Percentiles rank a stretch among this genome's conserved stretches.
Conservation (phyloP, 2,329 filamentous ascomycete species). For the Didymella sp. region DNA sequence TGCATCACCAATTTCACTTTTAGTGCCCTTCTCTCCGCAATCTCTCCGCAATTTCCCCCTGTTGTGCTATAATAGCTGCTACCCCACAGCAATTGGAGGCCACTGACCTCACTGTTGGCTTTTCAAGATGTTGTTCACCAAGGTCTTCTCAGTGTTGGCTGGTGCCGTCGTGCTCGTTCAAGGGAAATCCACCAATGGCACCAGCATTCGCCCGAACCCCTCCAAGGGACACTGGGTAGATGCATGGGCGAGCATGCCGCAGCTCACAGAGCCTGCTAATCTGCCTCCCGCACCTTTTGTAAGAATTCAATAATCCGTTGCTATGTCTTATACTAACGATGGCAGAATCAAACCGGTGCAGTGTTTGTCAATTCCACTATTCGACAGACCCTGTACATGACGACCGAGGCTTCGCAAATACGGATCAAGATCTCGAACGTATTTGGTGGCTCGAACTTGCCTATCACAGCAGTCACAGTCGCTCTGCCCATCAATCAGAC, state of each 20-base stretch:
- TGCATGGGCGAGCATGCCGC: constrained; percentile 71
- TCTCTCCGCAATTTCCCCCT: constrained; percentile 6
- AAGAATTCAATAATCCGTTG: constrained; percentile 1
- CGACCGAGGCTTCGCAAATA: constrained; percentile 63
- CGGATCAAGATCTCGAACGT: constrained; percentile 70
- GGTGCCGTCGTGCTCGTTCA: constrained; percentile 5
- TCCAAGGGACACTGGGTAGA: constrained; percentile 63
- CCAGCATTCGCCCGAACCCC: constrained; percentile 19
- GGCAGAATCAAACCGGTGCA: constrained; percentile 59
- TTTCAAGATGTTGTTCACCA: constrained; percentile 11
- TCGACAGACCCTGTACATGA: constrained; percentile 69
- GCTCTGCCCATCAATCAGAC: constrained; percentile 62
- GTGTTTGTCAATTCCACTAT: constrained; percentile 69
- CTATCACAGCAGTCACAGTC: constrained; percentile 66
- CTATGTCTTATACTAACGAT: background rate
- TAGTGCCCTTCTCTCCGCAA: constrained; percentile 7
- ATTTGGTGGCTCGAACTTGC: constrained; percentile 66
- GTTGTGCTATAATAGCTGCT: constrained; percentile 1
- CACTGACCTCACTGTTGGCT: background rate
- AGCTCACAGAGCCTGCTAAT: constrained; percentile 68
- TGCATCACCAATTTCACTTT: constrained; percentile 4
- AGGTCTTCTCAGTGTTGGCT: constrained; percentile 3
- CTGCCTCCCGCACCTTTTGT: constrained; percentile 66
- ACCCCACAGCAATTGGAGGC: background rate
- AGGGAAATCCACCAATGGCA: background rate